Base-by-base conservation (phyloP, 352 stramenopile genomes). In the Phytophthora agathidicida region DNA sequence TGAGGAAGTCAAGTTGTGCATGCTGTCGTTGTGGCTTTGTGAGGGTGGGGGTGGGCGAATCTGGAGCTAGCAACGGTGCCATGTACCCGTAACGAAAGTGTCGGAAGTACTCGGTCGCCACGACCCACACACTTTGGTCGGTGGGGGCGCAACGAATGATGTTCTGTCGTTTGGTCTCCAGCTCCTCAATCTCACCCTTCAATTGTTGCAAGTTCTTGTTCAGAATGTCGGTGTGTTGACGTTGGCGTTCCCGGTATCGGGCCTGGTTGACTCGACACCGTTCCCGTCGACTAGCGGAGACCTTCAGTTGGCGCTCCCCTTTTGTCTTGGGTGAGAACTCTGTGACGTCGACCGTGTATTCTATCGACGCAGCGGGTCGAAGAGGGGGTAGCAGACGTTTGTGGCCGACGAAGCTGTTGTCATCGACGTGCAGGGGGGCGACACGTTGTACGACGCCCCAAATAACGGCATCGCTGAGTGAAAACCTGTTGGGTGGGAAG, bases 241-340 rank as follows among this genome's bases (percentile, higher is more conserved):
- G 46, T 16, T 65, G 38, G 20, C 56, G 8, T 7, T 52, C 32
- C 8, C 56, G 14, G 47, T 65, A 65, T 17, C 31, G 20, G 5
- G 56, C 46, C 19, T 65, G 46, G 56, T 59, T 65, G 38, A 65
- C 52, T 2, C 56, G 37, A 19, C 56, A 59, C 1, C 47, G 38
- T 27, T 65, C 56, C 5, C 56, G 56, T 24, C 56, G 46, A 17
- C 28, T 17, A 14, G 32, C 22, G 11, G 41, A 31, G 26, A 57
- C 17, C 9, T 57, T 47, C 35, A 57, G 17, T 13, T 36, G 22
- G 11, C 49, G 49, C 23, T 14, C 11, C 4, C 13, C 19, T 5
- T 31, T 39, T 6, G 5, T 31, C 20, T 43, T 22, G 0, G 22
- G 14, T 2, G 17, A 7, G 19, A 31, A 31, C 5, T 39, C 17